These are phyloP conservation scores for Coccomyxa sp. DNA, from an alignment of 139 green algal genomes.

Conservation along the genomic window DNA sequence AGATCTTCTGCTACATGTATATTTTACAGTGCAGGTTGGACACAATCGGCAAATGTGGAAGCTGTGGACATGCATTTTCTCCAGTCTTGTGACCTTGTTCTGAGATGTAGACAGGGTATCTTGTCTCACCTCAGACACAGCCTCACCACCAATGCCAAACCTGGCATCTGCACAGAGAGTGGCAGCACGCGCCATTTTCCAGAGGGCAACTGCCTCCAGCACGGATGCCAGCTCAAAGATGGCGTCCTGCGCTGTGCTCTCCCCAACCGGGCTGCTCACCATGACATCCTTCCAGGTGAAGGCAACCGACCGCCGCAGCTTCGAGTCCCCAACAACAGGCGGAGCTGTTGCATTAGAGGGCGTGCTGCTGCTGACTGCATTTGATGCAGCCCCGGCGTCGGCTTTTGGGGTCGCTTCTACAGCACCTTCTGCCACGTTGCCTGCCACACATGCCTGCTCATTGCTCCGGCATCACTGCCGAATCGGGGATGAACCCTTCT, in stretches of 20 bases:
- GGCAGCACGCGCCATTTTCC: constrained; percentile 12
- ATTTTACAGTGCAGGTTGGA: not conserved
- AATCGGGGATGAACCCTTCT: too few relatives aligned
- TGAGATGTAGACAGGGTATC: not conserved
- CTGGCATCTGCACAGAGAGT: constrained; percentile 7
- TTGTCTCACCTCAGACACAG: constrained; percentile 6
- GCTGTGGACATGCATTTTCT: not conserved
- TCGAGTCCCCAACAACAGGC: not conserved
- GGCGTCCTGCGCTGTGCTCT: not conserved
- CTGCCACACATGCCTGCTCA: too few relatives aligned
- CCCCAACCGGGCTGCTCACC: not conserved
- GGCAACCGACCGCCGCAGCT: not conserved
- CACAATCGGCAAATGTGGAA: not conserved
- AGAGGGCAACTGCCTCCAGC: constrained; percentile 10
- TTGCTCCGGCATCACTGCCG: too few relatives aligned
- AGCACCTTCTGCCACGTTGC: not conserved
- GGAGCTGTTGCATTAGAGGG: not conserved
- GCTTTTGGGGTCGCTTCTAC: too few relatives aligned
- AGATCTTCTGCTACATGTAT: not conserved
- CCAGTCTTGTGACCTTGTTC: not conserved
- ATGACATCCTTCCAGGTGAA: constrained; percentile 14
- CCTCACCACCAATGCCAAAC: not conserved
- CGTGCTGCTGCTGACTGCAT: not conserved
- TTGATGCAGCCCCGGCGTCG: not conserved
- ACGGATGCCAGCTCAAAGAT: constrained; percentile 24